These are phyloP conservation scores for Potentilla sterilis DNA, from an alignment of 306 rosid species.

Conservation along the genomic window DNA sequence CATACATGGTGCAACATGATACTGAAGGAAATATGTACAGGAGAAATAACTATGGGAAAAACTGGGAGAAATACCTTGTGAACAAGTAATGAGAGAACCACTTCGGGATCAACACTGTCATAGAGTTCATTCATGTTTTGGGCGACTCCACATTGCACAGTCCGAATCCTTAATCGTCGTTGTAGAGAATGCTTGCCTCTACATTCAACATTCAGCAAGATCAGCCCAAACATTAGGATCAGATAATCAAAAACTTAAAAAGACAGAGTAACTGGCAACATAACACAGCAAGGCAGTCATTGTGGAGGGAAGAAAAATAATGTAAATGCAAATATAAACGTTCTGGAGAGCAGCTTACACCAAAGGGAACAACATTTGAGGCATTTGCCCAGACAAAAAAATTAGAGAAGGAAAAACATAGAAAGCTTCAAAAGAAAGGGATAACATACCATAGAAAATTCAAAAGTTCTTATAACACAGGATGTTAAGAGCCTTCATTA, in stretches of 20 bases:
- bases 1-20: not conserved
- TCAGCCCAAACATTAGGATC: constrained; percentile 22
- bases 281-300: not conserved
- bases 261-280: constrained; percentile 17
- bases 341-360: not conserved
- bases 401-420: not conserved
- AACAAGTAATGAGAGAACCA: constrained; percentile 73
- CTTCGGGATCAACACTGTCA: constrained; percentile 91
- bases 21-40: not conserved
- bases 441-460: not conserved
- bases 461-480: not conserved
- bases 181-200: constrained; percentile 75
- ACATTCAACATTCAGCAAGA: constrained; percentile 22
- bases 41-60: not conserved
- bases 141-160: constrained; percentile 76
- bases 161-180: constrained; percentile 82
- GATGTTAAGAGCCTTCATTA: not conserved
- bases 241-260: constrained; percentile 2
- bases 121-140: constrained; percentile 71
- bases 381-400: not conserved
- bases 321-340: constrained; percentile 3
- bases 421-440: not conserved
- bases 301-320: not conserved
- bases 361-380: not conserved
- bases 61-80: constrained; percentile 68